Evolutionary conservation across 1,284 basidiomycete species (phyloP).

Genomic region (Fomitopsis pinicola): DNA sequence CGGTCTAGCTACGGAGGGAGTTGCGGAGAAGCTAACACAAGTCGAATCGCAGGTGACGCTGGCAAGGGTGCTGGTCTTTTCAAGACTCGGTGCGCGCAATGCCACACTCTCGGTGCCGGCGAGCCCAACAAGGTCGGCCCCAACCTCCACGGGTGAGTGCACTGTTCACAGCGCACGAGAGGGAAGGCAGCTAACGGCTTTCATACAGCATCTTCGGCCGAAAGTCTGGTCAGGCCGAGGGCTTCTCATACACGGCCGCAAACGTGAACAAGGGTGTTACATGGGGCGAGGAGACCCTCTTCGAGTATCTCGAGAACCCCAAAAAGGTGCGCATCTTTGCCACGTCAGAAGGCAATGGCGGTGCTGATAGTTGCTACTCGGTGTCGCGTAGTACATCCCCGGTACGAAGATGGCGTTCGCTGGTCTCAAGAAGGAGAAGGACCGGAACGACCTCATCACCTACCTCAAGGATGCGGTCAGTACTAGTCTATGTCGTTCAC

Average conservation of each 20-base stretch:
- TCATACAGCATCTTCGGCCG: constrained; percentile 73
- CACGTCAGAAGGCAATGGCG: constrained; percentile 13
- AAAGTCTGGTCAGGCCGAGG: constrained; percentile 84
- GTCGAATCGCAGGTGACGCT: constrained; percentile 64
- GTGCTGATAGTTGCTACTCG: constrained; percentile 5
- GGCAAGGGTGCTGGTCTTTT: constrained; percentile 88
- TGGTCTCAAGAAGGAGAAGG: constrained; percentile 96
- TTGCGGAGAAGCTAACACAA: constrained; percentile 3
- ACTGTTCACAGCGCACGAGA: neutral
- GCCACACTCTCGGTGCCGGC: constrained; percentile 87
- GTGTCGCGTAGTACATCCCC: constrained; percentile 72
- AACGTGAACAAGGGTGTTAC: constrained; percentile 94
- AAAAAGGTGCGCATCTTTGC: constrained; percentile 71
- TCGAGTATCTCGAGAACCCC: constrained; percentile 94
- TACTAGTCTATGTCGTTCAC: constrained; percentile 3
- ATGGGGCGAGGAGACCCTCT: constrained; percentile 87
- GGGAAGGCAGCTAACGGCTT: constrained; percentile 8
- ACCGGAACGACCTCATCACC: constrained; percentile 86
- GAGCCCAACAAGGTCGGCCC: constrained; percentile 91
- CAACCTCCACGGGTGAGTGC: constrained; percentile 85
- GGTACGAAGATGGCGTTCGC: constrained; percentile 99
- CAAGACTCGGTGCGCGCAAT: constrained; percentile 97
- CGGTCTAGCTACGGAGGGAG: neutral
- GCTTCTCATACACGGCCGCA: constrained; percentile 92
- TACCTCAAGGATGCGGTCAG: constrained; percentile 69